phyloP scores from a whole-genome alignment of 2,329 filamentous ascomycete species.

The Claviceps sp. region DNA sequence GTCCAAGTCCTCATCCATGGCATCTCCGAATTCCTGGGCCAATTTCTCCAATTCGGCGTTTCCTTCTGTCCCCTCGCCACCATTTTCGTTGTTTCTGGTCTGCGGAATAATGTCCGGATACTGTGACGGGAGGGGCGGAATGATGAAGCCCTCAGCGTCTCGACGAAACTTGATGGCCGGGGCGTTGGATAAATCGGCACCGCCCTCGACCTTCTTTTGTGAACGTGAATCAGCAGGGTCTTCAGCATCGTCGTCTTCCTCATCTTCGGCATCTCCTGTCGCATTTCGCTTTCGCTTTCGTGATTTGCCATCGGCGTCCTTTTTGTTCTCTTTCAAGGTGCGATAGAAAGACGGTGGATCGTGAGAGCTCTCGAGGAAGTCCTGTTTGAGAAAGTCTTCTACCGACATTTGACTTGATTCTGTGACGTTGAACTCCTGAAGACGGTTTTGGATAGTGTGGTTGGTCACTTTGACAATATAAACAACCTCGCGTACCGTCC shows the following conservation, averaged over 20 bases:
- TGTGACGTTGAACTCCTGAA: conserved; percentile 84
- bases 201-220: conserved; percentile 14
- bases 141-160: conserved; percentile 56
- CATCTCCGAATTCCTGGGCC: conserved; percentile 31
- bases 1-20: conserved; percentile 18
- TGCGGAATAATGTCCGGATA: conserved; percentile 19
- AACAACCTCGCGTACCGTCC: conserved; percentile 88
- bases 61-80: conserved; percentile 12
- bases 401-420: conserved; percentile 76
- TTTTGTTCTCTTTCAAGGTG: conserved; percentile 45
- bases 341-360: conserved; percentile 77
- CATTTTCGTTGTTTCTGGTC: conserved; percentile 3
- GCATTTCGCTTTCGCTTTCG: conserved; percentile 30
- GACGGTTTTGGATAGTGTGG: conserved; percentile 77
- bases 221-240: not conserved
- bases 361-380: conserved; percentile 57
- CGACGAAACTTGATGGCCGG: conserved; percentile 29
- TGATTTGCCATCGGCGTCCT: conserved; percentile 35
- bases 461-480: conserved; percentile 96
- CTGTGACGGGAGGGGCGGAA: conserved; percentile 38
- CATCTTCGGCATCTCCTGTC: conserved; percentile 11
- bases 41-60: conserved; percentile 26
- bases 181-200: conserved; percentile 21
- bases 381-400: conserved; percentile 64
- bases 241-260: conserved; percentile 2